These are phyloP conservation scores for Liriodendron chinense DNA, from an alignment of 164 flowering plant genomes.

Conservation along the genomic window DNA sequence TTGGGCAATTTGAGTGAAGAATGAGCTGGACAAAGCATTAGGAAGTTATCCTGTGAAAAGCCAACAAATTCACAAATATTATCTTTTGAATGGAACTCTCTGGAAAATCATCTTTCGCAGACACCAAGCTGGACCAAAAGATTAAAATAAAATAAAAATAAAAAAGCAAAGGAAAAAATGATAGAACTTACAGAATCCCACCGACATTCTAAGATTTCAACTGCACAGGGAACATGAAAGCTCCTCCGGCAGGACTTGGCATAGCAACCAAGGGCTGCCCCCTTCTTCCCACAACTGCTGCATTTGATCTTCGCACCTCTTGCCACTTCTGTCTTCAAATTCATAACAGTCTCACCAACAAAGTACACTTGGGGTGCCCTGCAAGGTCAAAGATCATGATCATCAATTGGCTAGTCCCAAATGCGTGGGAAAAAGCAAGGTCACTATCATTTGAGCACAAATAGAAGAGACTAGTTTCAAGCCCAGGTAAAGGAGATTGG, in stretches of 20 bases:
- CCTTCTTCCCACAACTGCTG: constrained; percentile 18
- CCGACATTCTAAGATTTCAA: constrained; percentile 2
- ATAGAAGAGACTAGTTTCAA: background rate
- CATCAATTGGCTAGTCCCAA: background rate
- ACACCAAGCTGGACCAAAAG: background rate
- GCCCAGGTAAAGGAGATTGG: background rate
- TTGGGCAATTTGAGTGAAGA: constrained; percentile 54
- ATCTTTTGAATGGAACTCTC: background rate
- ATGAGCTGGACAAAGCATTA: constrained; percentile 78
- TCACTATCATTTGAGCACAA: background rate
- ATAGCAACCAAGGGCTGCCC: constrained; percentile 24
- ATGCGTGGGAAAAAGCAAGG: background rate
- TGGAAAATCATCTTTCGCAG: background rate
- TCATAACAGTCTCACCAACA: constrained; percentile 16
- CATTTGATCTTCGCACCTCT: constrained; percentile 22
- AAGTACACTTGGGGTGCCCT: constrained; percentile 25
- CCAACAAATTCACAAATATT: constrained; percentile 3
- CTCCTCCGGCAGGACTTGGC: constrained; percentile 19
- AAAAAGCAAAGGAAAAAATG: too few species aligned
- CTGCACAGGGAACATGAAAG: constrained; percentile 22
- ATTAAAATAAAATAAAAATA: too few species aligned
- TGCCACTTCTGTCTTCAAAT: constrained; percentile 16
- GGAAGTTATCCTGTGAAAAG: constrained; percentile 48
- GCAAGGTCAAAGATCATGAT: background rate
- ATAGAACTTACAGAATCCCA: constrained; percentile 18